A percentile compares a stretch with the other conserved stretches of the same genome.
Evolutionary conservation across 2,329 filamentous ascomycete species (phyloP).

Genomic region (Hypoxylon sp.): DNA sequence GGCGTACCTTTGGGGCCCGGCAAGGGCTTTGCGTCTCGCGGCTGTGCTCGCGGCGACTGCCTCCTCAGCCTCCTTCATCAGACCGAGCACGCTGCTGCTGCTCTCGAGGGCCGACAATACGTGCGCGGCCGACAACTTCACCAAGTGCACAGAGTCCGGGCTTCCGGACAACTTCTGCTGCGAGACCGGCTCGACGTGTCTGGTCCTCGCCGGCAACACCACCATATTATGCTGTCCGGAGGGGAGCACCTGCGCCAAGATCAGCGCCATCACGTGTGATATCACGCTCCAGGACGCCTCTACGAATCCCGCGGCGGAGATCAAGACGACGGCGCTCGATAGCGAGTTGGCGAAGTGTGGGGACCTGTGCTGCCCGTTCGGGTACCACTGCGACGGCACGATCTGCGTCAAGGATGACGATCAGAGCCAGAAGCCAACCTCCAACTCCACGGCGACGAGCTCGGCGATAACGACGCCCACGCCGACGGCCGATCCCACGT

Average conservation of each 20-base stretch:
- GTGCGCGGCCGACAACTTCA: conserved; percentile 63
- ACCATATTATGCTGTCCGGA: conserved; percentile 78
- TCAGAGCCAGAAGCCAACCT: conserved; percentile 55
- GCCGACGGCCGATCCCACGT: conserved; percentile 8
- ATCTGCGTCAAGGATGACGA: conserved; percentile 66
- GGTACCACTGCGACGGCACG: conserved; percentile 70
- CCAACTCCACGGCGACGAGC: conserved; percentile 20
- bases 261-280: conserved; percentile 74
- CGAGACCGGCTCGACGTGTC: conserved; percentile 63
- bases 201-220: conserved; percentile 70
- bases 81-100: conserved; percentile 56
- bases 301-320: conserved; percentile 65
- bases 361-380: conserved; percentile 76
- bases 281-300: conserved; percentile 69
- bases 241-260: conserved; percentile 67
- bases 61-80: conserved; percentile 55
- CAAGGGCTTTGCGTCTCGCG: conserved; percentile 54
- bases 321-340: conserved; percentile 75
- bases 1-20: conserved; percentile 48
- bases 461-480: conserved; percentile 25
- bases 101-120: conserved; percentile 58
- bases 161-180: conserved; percentile 78
- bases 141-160: conserved; percentile 63
- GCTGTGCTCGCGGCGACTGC: conserved; percentile 49
- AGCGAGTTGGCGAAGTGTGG: conserved; percentile 69